phyloP scores from a whole-genome alignment of 2,329 filamentous ascomycete genomes.

The Aspergillus sp. region DNA sequence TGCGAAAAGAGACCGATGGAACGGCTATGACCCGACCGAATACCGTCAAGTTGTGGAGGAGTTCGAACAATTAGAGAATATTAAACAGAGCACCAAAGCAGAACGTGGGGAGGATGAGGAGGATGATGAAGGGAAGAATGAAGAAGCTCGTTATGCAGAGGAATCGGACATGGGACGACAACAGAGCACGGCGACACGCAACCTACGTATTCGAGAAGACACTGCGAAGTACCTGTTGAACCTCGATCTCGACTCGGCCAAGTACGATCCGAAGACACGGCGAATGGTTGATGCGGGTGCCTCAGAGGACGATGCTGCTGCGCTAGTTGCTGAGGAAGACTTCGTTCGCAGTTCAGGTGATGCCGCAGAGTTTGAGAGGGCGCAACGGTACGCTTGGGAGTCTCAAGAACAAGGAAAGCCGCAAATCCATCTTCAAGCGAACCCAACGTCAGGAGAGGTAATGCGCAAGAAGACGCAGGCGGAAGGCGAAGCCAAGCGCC shows the following conservation, averaged over 20 bases:
- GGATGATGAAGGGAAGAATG: slow-evolving; percentile 44
- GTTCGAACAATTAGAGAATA: slow-evolving; percentile 75
- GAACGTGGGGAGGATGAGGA: slow-evolving; percentile 39
- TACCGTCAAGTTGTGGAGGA: slow-evolving; percentile 84
- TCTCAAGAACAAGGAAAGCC: slow-evolving; percentile 75
- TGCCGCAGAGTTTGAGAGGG: slow-evolving; percentile 83
- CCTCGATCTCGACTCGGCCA: slow-evolving; percentile 89
- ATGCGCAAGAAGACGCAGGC: slow-evolving; percentile 71
- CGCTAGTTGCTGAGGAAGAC: slow-evolving; percentile 83
- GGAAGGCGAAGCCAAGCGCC: slow-evolving; percentile 62
- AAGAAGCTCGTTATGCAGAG: slow-evolving; percentile 69
- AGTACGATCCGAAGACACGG: slow-evolving; percentile 94
- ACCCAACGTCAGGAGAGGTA: slow-evolving; percentile 87
- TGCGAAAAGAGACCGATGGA: slow-evolving; percentile 95
- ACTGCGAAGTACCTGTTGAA: slow-evolving; percentile 96
- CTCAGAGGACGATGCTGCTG: slow-evolving; percentile 69
- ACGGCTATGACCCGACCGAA: slow-evolving; percentile 87
- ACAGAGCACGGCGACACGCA: slow-evolving; percentile 82
- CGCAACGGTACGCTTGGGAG: slow-evolving; percentile 91
- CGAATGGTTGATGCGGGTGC: slow-evolving; percentile 82
- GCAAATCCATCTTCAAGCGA: slow-evolving; percentile 87
- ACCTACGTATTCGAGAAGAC: slow-evolving; percentile 87
- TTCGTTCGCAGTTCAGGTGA: slow-evolving; percentile 86
- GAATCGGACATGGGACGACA: slow-evolving; percentile 95
- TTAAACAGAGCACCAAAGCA: slow-evolving; percentile 53